A percentile compares a stretch with the other conserved stretches of the same genome.
These are phyloP conservation scores for Mrakiaceae sp. DNA, from an alignment of 1,284 basidiomycete genomes.

Conservation along the genomic window DNA sequence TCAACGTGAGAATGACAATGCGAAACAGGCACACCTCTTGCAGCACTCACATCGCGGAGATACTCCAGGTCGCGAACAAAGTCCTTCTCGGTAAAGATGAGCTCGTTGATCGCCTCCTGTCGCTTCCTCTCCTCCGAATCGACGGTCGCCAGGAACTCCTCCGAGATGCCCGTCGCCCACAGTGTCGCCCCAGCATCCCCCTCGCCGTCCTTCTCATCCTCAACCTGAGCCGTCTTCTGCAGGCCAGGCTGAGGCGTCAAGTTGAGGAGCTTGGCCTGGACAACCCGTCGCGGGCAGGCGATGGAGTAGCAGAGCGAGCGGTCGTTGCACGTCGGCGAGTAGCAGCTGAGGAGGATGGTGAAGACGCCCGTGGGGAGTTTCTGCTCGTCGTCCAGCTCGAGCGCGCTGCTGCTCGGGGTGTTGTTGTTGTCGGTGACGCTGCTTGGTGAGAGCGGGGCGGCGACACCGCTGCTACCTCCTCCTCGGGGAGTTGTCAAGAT, in stretches of 20 bases:
- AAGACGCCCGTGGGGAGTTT: constrained; percentile 85
- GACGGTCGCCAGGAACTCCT: constrained; percentile 85
- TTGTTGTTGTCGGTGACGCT: neutral
- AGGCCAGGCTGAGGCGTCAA: constrained; percentile 87
- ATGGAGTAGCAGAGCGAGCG: constrained; percentile 93
- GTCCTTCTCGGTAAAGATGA: constrained; percentile 95
- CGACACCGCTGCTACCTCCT: too few species aligned
- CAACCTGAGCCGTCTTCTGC: constrained; percentile 57
- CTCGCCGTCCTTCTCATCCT: constrained; percentile 69
- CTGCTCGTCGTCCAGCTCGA: constrained; percentile 37
- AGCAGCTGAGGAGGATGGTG: constrained; percentile 92
- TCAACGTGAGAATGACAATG: neutral
- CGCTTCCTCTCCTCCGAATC: constrained; percentile 88
- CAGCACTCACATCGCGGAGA: constrained; percentile 66
- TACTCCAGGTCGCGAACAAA: constrained; percentile 98
- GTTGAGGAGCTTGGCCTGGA: constrained; percentile 82
- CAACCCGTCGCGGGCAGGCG: constrained; percentile 83
- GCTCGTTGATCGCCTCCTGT: constrained; percentile 98
- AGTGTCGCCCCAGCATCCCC: constrained; percentile 44
- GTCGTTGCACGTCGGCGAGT: constrained; percentile 91
- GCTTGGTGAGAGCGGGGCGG: neutral
- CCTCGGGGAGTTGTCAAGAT: too few species aligned
- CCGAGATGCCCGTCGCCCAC: constrained; percentile 93
- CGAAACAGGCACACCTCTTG: neutral
- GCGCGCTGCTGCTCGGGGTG: neutral